These are phyloP conservation scores for Vaccinium myrtillus DNA, from an alignment of 148 eudicot species.

Conservation along the genomic window DNA sequence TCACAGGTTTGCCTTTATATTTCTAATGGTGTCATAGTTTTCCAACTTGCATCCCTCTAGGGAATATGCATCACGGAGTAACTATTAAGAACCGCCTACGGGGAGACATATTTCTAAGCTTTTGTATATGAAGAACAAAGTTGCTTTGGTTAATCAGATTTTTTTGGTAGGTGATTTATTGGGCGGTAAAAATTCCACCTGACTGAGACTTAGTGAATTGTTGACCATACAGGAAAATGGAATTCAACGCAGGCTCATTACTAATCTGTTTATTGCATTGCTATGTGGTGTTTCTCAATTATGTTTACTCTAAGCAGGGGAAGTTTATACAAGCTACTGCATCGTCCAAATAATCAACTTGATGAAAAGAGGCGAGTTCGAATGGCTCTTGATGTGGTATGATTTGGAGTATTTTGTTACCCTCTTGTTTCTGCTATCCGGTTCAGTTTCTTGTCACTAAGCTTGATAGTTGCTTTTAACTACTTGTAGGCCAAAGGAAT, in stretches of 20 bases:
- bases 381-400: conserved; percentile 99
- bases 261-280: background rate
- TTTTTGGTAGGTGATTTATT: background rate
- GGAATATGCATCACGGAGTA: background rate
- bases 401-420: conserved; percentile 13
- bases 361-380: conserved; percentile 82
- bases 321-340: conserved; percentile 82
- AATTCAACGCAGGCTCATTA: background rate
- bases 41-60: background rate
- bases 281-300: background rate
- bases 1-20: background rate
- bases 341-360: conserved; percentile 71
- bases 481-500: conserved; percentile 89
- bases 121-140: background rate
- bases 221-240: conserved; percentile 8
- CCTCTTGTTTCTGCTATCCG: background rate
- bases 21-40: background rate
- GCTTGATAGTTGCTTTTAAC: conserved; percentile 6
- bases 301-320: conserved; percentile 57
- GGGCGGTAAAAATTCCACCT: background rate
- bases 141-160: background rate
- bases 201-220: background rate
- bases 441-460: conserved; percentile 15
- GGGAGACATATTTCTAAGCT: background rate
- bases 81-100: background rate